Conservation (phyloP, 2,329 filamentous ascomycete species). For the Elsinoe arachidis region DNA sequence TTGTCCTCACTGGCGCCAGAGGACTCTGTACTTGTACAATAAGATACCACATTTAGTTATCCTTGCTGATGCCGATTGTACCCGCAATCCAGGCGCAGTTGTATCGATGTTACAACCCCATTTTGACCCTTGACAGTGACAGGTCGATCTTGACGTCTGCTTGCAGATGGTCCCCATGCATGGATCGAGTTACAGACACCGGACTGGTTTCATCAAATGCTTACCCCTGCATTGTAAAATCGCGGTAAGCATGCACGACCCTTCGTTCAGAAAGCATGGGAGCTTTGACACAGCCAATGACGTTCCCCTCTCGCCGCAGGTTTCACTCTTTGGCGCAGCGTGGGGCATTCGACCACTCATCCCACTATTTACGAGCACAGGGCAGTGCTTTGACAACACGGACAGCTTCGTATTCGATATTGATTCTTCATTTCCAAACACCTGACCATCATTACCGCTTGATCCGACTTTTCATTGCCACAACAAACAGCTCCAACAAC, state of each 20-base stretch:
- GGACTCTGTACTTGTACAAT: neutral
- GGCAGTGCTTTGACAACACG: neutral
- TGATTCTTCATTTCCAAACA: neutral
- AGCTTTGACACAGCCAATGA: conserved; percentile 4
- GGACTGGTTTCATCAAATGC: neutral
- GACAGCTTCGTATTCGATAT: neutral
- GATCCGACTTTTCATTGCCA: no score
- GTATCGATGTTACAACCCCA: neutral
- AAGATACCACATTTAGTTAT: neutral
- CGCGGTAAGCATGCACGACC: neutral
- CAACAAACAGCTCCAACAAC: neutral
- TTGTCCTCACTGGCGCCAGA: neutral
- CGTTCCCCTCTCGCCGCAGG: neutral
- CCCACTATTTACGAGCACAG: conserved; percentile 10
- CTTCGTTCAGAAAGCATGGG: neutral
- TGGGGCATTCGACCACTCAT: conserved; percentile 10
- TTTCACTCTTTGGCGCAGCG: neutral
- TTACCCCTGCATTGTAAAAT: neutral
- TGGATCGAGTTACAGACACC: neutral
- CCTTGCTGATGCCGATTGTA: neutral
- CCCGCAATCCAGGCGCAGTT: neutral
- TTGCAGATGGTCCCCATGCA: neutral
- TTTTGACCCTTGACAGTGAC: neutral
- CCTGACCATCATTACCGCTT: no score
- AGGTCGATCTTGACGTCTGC: neutral